Evolutionary conservation across 2,329 filamentous ascomycete genomes (phyloP).

Genomic region (Macrophomina pseudophaseolina): DNA sequence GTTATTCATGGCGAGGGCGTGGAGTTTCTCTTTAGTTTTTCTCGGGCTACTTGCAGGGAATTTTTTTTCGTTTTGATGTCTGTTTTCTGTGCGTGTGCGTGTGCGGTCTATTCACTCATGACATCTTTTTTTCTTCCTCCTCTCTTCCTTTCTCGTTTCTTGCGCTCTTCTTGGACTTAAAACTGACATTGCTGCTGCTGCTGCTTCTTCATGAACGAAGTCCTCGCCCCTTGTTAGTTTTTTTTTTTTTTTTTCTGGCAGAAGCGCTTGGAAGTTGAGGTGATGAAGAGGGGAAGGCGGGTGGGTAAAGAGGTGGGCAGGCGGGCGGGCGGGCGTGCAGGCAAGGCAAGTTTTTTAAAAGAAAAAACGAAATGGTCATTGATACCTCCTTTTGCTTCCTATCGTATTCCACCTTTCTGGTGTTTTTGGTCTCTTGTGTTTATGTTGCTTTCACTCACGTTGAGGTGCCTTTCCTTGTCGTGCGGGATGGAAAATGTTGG

Average conservation of each 20-base stretch:
- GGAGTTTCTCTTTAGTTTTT: not conserved
- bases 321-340: too few relatives aligned
- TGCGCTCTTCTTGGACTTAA: not conserved
- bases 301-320: too few relatives aligned
- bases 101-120: not conserved
- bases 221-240: too few relatives aligned
- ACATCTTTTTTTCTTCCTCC: not conserved
- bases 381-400: conserved; percentile 15
- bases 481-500: too few relatives aligned
- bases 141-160: not conserved
- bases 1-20: conserved; percentile 20
- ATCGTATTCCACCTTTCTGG: too few relatives aligned
- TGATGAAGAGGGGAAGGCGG: too few relatives aligned
- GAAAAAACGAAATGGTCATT: conserved; percentile 10
- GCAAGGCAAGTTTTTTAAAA: not conserved
- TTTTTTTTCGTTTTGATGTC: conserved; percentile 2
- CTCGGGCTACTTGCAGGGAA: not conserved
- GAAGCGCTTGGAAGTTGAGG: too few relatives aligned
- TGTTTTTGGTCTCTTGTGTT: too few relatives aligned
- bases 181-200: not conserved
- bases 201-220: too few relatives aligned
- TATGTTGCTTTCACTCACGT: not conserved
- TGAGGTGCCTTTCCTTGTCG: not conserved
- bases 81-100: too few relatives aligned
- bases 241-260: too few relatives aligned